These are phyloP conservation scores for Neopestalotiopsis clavispora DNA, from an alignment of 2,329 filamentous ascomycete species.

Conservation along the genomic window DNA sequence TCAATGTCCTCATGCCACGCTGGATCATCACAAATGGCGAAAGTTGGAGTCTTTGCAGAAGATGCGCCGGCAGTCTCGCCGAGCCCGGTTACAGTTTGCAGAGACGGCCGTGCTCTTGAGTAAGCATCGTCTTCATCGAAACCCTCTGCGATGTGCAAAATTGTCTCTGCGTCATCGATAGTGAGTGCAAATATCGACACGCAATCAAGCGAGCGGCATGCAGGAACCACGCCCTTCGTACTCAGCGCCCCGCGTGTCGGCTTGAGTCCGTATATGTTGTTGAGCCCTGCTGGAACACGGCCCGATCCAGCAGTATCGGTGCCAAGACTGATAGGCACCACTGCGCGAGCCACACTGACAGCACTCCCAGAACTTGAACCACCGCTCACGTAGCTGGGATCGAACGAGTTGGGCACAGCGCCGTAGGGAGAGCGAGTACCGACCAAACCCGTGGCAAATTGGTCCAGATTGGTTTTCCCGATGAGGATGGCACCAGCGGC, in stretches of 20 bases:
- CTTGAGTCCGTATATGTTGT: conserved; percentile 56
- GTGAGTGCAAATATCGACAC: conserved; percentile 58
- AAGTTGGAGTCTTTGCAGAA: conserved; percentile 20
- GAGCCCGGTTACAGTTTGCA: too few species aligned
- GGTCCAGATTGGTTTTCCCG: conserved; percentile 66
- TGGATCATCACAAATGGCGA: conserved; percentile 47
- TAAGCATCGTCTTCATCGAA: conserved; percentile 56
- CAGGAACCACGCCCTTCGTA: conserved; percentile 54
- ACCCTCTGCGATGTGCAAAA: conserved; percentile 53
- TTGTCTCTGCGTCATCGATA: conserved; percentile 51
- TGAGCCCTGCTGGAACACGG: conserved; percentile 57
- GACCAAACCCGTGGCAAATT: conserved; percentile 66
- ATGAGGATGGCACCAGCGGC: conserved; percentile 60
- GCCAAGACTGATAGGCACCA: conserved; percentile 61
- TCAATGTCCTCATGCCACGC: conserved; percentile 39
- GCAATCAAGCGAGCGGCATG: conserved; percentile 62
- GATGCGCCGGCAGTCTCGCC: too few species aligned
- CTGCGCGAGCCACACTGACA: conserved; percentile 56
- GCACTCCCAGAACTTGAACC: conserved; percentile 64
- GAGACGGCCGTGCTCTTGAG: conserved; percentile 42
- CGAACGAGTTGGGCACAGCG: conserved; percentile 57
- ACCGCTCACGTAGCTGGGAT: conserved; percentile 43
- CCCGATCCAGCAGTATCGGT: conserved; percentile 63
- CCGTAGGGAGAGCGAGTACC: conserved; percentile 66
- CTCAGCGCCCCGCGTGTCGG: conserved; percentile 59